Conservation (phyloP, 176 grass and related monocot genomes). For the Raddia guianensis region DNA sequence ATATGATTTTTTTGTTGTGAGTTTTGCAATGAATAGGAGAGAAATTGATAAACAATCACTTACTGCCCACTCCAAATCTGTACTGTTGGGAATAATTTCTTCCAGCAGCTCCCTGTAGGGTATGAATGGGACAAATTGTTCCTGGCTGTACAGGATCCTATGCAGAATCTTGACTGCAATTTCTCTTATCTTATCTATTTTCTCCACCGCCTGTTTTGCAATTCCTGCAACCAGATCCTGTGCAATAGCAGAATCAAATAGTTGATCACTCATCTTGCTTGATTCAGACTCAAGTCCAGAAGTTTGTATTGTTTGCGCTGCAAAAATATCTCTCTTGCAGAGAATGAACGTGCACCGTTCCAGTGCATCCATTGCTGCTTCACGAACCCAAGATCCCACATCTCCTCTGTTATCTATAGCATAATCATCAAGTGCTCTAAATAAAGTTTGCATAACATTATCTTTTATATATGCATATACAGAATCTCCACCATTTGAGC, state of each 20-base stretch:
- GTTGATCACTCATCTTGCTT: slow-evolving; percentile 24
- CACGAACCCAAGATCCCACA: slow-evolving; percentile 95
- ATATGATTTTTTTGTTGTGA: slow-evolving; percentile 9
- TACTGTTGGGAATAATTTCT: slow-evolving; percentile 66
- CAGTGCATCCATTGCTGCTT: slow-evolving; percentile 97
- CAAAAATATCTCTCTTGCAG: slow-evolving; percentile 69
- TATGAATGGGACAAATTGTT: slow-evolving; percentile 66
- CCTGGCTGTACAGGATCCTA: slow-evolving; percentile 76
- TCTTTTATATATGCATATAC: slow-evolving; percentile 75
- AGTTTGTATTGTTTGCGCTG: slow-evolving; percentile 6
- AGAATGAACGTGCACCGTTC: slow-evolving; percentile 72
- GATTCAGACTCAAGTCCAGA: slow-evolving; percentile 23
- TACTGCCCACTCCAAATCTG: slow-evolving; percentile 79
- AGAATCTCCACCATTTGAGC: slow-evolving; percentile 35
- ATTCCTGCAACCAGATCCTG: slow-evolving; percentile 71
- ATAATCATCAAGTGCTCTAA: slow-evolving; percentile 94
- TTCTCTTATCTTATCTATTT: slow-evolving; percentile 96
- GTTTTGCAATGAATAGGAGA: slow-evolving; percentile 25
- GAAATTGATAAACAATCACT: slow-evolving; percentile 43
- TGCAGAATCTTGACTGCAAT: slow-evolving; percentile 75
- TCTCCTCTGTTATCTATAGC: slow-evolving; percentile 97
- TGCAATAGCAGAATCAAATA: slow-evolving; percentile 72
- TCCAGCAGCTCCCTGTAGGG: slow-evolving; percentile 70
- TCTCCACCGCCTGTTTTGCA: slow-evolving; percentile 93
- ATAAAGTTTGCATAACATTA: slow-evolving; percentile 66